phyloP scores from a whole-genome alignment of 805 yeast species.

The Saturnispora bothae region DNA sequence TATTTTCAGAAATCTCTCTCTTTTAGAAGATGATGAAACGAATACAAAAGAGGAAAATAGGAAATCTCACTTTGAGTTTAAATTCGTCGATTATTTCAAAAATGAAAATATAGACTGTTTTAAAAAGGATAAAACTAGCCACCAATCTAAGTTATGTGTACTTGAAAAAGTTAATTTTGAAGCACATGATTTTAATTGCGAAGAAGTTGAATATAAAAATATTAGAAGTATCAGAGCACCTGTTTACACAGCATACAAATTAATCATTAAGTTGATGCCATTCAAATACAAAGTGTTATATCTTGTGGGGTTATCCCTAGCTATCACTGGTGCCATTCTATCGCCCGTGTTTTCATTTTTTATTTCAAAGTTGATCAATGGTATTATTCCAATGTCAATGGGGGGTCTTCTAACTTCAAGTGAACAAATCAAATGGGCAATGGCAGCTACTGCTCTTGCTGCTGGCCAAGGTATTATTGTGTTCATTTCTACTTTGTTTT shows the following conservation, averaged over 20 bases:
- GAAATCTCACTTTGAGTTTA: constrained; percentile 3
- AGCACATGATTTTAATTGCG: too few relatives aligned
- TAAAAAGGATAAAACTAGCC: neutral
- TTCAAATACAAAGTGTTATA: constrained; percentile 13
- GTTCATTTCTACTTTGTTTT: constrained; percentile 38
- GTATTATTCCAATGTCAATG: constrained; percentile 40
- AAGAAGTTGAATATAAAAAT: constrained; percentile 11
- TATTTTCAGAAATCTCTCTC: neutral
- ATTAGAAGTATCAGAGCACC: constrained; percentile 6
- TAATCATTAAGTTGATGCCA: constrained; percentile 6
- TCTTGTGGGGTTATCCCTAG: constrained; percentile 42
- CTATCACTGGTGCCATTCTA: constrained; percentile 49
- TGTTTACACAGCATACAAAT: constrained; percentile 6
- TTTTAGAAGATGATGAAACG: neutral
- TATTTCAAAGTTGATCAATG: constrained; percentile 57
- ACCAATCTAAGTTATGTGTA: neutral
- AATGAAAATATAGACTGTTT: neutral
- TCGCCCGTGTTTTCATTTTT: constrained; percentile 75
- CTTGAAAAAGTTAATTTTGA: neutral
- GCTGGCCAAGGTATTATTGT: constrained; percentile 48
- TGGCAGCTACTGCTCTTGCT: constrained; percentile 53
- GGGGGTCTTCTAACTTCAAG: constrained; percentile 19
- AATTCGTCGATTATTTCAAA: neutral
- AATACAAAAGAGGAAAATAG: neutral
- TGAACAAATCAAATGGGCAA: constrained; percentile 53